Evolutionary conservation across 768 basidiomycete genomes (phyloP).

Genomic region (Kwoniella pini): DNA sequence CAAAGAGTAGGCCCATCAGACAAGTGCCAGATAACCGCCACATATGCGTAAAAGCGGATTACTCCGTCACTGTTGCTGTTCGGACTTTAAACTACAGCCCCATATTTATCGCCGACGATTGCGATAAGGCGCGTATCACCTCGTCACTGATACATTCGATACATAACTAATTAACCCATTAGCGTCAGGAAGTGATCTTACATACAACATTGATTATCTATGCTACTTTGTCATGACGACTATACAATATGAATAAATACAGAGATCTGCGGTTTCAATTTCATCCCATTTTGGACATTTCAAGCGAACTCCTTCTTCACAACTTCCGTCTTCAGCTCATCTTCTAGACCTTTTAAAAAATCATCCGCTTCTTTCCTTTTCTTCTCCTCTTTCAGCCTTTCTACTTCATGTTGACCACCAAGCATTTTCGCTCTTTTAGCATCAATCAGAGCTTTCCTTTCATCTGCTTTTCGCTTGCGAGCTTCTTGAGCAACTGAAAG

Average conservation of each 20-base stretch:
- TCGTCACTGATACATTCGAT: no score
- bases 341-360: constrained; percentile 33
- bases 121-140: background rate
- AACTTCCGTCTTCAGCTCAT: constrained; percentile 17
- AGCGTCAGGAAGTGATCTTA: no score
- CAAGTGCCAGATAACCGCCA: no score
- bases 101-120: constrained; percentile 1
- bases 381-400: constrained; percentile 30
- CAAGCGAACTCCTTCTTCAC: no score
- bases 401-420: constrained; percentile 42
- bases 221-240: background rate
- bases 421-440: constrained; percentile 45
- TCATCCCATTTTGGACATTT: no score
- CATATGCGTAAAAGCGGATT: constrained; percentile 14
- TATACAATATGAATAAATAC: background rate
- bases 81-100: background rate
- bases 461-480: constrained; percentile 46
- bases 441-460: constrained; percentile 46
- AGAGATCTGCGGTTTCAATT: background rate
- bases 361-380: constrained; percentile 37
- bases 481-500: constrained; percentile 38
- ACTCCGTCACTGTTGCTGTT: background rate
- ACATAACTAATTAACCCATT: no score
- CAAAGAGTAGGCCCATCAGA: no score
- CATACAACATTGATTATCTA: constrained; percentile 7